Evolutionary conservation across 83 land plant genomes (phyloP), one percentile per base, ranked within the genome.

Genomic region (Thuja plicata): DNA sequence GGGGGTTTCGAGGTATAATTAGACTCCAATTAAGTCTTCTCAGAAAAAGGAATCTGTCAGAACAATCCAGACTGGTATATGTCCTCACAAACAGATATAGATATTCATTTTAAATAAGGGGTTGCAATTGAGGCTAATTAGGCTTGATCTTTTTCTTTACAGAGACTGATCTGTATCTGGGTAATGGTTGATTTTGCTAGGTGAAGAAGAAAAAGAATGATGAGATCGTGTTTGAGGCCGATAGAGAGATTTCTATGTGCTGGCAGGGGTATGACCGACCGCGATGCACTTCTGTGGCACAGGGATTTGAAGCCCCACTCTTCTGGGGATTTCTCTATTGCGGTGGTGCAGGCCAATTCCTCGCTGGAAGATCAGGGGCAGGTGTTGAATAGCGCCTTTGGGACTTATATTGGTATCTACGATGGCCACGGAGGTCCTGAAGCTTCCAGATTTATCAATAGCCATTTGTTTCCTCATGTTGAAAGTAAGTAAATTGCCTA

Each of bases 371-470:
- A 95, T 86, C 96, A 93, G 87, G 88, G 93, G 57, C 95, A 94
- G 89, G 94, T 95, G 24, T 85, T 88, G 81, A 92, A 94, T 45
- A 90, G 92, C 60, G 91, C 92, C 40, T 92, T 90, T 9, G 93
- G 94, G 30, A 93, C 95, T 10, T 93, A 89, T 43, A 88, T 95
- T 81, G 97, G 97, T 5, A 91, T 95, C 89, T 95, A 92, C 88
- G 97, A 95, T 60, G 97, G 97, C 83, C 97, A 95, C 86, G 97
- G 96, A 32, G 97, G 97, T 10, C 95, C 96, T 13, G 95, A 95
- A 57, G 96, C 96, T 45, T 92, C 95, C 60, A 77, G 95, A 77
- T 95, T 92, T 79, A 92, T 95, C 76, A 92, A 92, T 38, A 88
- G 60, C 60, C 90, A 91, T 74, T 91, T 95, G 76, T 91, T 95